Conservation (phyloP, 257 asterid species). For the Solanum piurae region DNA sequence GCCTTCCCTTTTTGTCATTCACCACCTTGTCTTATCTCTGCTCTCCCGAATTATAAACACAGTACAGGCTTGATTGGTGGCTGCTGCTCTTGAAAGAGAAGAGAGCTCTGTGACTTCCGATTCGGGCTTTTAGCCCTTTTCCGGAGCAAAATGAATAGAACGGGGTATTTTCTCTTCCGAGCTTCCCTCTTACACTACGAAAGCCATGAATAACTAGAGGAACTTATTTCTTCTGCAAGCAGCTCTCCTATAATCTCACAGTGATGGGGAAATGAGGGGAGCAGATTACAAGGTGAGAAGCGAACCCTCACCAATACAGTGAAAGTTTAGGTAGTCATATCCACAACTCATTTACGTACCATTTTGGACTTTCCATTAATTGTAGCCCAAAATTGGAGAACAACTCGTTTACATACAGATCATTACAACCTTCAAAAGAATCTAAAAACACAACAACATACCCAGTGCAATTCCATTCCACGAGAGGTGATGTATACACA, state of each 20-base stretch:
- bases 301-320: background rate
- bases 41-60: background rate
- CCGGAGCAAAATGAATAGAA: background rate
- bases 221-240: background rate
- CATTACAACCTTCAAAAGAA: background rate
- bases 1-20: background rate
- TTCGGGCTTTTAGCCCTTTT: background rate
- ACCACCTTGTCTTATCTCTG: background rate
- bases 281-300: background rate
- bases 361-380: background rate
- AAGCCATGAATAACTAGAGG: background rate
- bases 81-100: background rate
- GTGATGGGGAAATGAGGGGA: background rate
- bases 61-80: background rate
- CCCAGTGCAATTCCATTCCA: background rate
- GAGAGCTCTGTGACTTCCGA: background rate
- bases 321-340: background rate
- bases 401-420: background rate
- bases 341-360: background rate
- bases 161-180: background rate
- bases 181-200: background rate
- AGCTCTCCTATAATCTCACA: background rate
- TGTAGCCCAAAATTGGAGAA: background rate
- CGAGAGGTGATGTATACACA: background rate
- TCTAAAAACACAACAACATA: background rate